Percentiles rank a stretch among this genome's conserved stretches.
Evolutionary conservation across 352 stramenopile species (phyloP).

Genomic region (Phytophthora sansomeana): DNA sequence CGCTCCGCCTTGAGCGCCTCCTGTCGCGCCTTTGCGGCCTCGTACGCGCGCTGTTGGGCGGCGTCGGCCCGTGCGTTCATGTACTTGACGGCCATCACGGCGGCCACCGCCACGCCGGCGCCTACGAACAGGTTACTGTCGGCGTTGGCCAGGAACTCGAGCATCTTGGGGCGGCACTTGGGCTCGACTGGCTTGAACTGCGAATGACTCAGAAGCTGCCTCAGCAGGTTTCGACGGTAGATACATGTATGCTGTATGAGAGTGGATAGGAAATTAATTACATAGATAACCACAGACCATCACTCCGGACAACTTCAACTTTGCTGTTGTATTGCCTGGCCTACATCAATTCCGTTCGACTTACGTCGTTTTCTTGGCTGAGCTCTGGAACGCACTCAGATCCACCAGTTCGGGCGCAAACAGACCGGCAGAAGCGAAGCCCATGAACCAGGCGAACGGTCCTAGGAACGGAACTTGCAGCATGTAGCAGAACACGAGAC

Average conservation of each 20-base stretch:
- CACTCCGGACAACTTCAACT: slow-evolving; percentile 3
- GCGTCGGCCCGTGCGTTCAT: slow-evolving; percentile 72
- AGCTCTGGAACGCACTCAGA: slow-evolving; percentile 82
- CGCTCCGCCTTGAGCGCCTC: slow-evolving; percentile 70
- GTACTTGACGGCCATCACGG: slow-evolving; percentile 63
- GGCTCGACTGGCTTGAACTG: slow-evolving; percentile 32
- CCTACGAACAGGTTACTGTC: slow-evolving; percentile 68
- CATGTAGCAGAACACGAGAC: slow-evolving; percentile 67
- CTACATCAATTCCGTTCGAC: too few relatives aligned
- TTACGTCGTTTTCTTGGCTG: slow-evolving; percentile 36
- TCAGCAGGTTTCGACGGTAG: not conserved
- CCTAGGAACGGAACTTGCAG: slow-evolving; percentile 68
- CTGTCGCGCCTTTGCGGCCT: slow-evolving; percentile 68
- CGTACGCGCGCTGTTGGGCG: slow-evolving; percentile 68
- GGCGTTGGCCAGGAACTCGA: slow-evolving; percentile 54
- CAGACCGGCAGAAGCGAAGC: slow-evolving; percentile 66
- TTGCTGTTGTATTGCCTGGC: too few relatives aligned
- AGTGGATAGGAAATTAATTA: not conserved
- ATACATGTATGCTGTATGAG: slow-evolving; percentile 3
- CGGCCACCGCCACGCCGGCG: slow-evolving; percentile 58
- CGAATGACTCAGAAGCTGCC: slow-evolving; percentile 16
- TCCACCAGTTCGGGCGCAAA: slow-evolving; percentile 74
- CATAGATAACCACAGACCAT: not conserved
- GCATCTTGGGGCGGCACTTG: slow-evolving; percentile 36
- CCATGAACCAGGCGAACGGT: slow-evolving; percentile 76